A percentile compares a stretch with the other conserved stretches of the same genome.
These are phyloP conservation scores for Venturiaceae sp. DNA, from an alignment of 2,329 filamentous ascomycete genomes.

Conservation along the genomic window DNA sequence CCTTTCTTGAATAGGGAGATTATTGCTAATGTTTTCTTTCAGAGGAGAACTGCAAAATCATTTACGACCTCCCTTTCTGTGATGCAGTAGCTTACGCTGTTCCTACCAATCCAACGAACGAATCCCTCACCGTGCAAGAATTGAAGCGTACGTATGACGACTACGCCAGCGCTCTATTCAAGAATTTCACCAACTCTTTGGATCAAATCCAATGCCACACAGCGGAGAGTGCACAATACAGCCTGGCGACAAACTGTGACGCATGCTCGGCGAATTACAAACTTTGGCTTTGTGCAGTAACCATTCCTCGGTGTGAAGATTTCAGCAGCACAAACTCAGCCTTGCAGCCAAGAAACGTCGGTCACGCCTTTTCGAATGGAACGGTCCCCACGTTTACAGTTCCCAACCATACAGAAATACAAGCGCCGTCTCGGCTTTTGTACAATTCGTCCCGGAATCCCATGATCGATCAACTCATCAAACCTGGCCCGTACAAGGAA, in stretches of 20 bases:
- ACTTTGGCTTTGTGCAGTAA: constrained; percentile 87
- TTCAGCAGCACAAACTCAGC: constrained; percentile 45
- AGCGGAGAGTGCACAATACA: constrained; percentile 63
- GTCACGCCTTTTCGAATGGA: constrained; percentile 60
- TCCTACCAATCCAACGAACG: constrained; percentile 58
- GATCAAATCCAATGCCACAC: constrained; percentile 81
- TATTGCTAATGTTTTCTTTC: constrained; percentile 9
- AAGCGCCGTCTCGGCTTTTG: constrained; percentile 20
- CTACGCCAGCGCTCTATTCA: constrained; percentile 58
- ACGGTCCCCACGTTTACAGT: constrained; percentile 31
- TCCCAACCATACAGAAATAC: constrained; percentile 13
- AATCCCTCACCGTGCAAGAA: constrained; percentile 33
- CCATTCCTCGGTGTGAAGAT: constrained; percentile 86
- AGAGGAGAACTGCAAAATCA: constrained; percentile 75
- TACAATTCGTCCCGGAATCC: constrained; percentile 56
- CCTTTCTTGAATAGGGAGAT: background rate
- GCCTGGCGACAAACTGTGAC: constrained; percentile 63
- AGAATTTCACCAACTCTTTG: constrained; percentile 71
- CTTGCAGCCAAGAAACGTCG: constrained; percentile 63
- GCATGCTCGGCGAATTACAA: constrained; percentile 80
- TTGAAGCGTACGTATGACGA: constrained; percentile 71
- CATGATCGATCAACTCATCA: constrained; percentile 60
- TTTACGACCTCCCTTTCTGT: constrained; percentile 85
- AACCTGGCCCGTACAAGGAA: constrained; percentile 89
- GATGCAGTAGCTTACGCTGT: constrained; percentile 84